These are phyloP conservation scores for Isabelozyma gotoi DNA, from an alignment of 805 yeast genomes.

Conservation along the genomic window DNA sequence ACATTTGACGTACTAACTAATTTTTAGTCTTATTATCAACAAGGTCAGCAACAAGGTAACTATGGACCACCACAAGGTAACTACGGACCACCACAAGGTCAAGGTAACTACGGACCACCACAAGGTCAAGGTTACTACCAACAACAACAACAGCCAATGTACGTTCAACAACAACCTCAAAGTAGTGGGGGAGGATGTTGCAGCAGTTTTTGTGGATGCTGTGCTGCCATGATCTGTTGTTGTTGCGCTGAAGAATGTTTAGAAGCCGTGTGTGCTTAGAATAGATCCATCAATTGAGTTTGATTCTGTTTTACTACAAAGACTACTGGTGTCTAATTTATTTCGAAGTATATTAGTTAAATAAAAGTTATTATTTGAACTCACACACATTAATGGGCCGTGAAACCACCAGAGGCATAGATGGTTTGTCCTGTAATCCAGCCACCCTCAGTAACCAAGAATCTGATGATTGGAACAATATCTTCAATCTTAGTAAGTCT, in stretches of 20 bases:
- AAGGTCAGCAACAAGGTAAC: slow-evolving; percentile 23
- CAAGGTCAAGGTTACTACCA: slow-evolving; percentile 30
- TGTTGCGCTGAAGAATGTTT: slow-evolving; percentile 24
- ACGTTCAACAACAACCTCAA: slow-evolving; percentile 37
- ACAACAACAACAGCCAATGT: slow-evolving; percentile 41
- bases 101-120: slow-evolving; percentile 17
- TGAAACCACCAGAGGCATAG: slow-evolving; percentile 64
- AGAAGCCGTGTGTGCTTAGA: slow-evolving; percentile 1
- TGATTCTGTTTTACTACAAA: neutral
- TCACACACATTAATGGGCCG: slow-evolving; percentile 52
- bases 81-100: slow-evolving; percentile 14
- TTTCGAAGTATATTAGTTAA: neutral
- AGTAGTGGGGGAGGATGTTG: slow-evolving; percentile 33
- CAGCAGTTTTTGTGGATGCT: slow-evolving; percentile 31
- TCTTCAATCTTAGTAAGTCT: slow-evolving; percentile 59
- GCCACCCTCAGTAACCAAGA: slow-evolving; percentile 61
- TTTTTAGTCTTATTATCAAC: slow-evolving; percentile 18
- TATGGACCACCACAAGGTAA: slow-evolving; percentile 17
- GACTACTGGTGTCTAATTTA: neutral
- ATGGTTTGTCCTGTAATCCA: slow-evolving; percentile 75
- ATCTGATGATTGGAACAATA: slow-evolving; percentile 61
- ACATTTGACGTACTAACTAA: slow-evolving; percentile 3
- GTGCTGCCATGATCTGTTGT: slow-evolving; percentile 43
- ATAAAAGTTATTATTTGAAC: neutral
- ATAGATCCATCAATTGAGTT: too few relatives aligned